Percentiles rank a stretch among this genome's conserved stretches.
Conservation (phyloP, 2,329 filamentous ascomycete genomes). For the Neopestalotiopsis sp. region DNA sequence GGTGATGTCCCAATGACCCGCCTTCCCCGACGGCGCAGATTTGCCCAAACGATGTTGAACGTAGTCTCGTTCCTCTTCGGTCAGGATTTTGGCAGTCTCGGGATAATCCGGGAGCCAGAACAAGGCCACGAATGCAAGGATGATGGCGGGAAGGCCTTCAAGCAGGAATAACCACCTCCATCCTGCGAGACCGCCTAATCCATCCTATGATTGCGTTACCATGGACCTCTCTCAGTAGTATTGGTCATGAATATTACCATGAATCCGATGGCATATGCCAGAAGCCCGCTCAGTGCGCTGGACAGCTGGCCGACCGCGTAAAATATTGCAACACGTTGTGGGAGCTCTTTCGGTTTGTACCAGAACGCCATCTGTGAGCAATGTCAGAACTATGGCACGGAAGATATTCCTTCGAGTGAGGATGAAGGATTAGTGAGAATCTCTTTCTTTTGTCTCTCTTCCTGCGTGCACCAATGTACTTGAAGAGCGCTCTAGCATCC, state of each 20-base stretch:
- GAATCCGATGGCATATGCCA: conserved; percentile 44
- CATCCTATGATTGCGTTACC: conserved; percentile 26
- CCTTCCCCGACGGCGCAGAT: conserved; percentile 36
- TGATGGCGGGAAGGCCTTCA: conserved; percentile 41
- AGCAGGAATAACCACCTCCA: conserved; percentile 46
- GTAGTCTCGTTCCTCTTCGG: conserved; percentile 31
- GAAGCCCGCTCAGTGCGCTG: conserved; percentile 39
- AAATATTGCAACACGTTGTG: conserved; percentile 43
- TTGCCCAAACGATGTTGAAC: conserved; percentile 34
- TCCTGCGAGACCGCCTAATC: conserved; percentile 36
- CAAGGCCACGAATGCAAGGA: conserved; percentile 35
- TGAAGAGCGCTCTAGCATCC: too few relatives aligned
- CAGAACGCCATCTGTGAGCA: conserved; percentile 39
- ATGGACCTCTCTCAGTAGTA: background rate
- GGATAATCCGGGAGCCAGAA: conserved; percentile 40
- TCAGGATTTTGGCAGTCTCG: conserved; percentile 36
- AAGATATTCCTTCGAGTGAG: too few relatives aligned
- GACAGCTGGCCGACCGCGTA: conserved; percentile 42
- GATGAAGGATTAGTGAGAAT: too few relatives aligned
- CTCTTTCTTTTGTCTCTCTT: too few relatives aligned
- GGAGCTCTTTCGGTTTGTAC: conserved; percentile 42
- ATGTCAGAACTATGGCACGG: background rate
- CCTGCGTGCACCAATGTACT: too few relatives aligned
- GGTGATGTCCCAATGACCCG: conserved; percentile 38
- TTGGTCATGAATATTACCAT: conserved; percentile 29